These are phyloP conservation scores for Leccinum fallax DNA, from an alignment of 1,284 basidiomycete species.

Conservation along the genomic window DNA sequence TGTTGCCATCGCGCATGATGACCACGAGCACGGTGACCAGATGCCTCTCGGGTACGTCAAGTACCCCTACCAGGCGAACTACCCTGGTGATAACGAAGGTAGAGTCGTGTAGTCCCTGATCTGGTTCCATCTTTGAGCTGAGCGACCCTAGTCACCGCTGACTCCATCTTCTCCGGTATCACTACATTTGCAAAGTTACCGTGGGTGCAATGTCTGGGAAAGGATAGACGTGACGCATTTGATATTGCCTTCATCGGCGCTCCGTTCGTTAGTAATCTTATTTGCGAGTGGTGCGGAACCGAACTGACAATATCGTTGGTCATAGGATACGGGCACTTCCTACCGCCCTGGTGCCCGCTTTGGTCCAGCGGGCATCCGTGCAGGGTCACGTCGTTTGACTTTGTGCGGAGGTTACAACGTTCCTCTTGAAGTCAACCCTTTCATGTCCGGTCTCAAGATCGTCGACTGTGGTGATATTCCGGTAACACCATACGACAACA, in stretches of 20 bases:
- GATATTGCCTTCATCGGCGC: conserved; percentile 82
- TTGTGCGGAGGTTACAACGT: conserved; percentile 78
- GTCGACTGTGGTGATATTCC: conserved; percentile 70
- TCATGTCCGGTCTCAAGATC: conserved; percentile 58
- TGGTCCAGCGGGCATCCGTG: conserved; percentile 75
- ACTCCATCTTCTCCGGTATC: conserved; percentile 74
- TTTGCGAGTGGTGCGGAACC: background rate
- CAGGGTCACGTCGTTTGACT: conserved; percentile 71
- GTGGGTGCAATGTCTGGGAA: conserved; percentile 72
- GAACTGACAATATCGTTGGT: background rate
- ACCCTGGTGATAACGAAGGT: conserved; percentile 58
- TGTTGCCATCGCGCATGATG: conserved; percentile 39
- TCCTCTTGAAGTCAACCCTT: conserved; percentile 69
- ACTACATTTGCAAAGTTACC: conserved; percentile 76
- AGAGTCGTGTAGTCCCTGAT: background rate
- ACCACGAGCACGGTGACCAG: conserved; percentile 50
- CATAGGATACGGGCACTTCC: conserved; percentile 70
- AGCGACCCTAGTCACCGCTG: conserved; percentile 54
- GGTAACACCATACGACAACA: conserved; percentile 68
- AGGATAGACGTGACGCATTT: conserved; percentile 54
- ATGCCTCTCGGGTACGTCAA: conserved; percentile 65
- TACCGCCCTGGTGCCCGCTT: conserved; percentile 81
- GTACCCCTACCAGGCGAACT: conserved; percentile 60
- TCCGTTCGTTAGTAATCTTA: conserved; percentile 58
- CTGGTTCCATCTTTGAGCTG: background rate